Evolutionary conservation across 1,284 basidiomycete genomes (phyloP).

Genomic region (Ganoderma meredithae): DNA sequence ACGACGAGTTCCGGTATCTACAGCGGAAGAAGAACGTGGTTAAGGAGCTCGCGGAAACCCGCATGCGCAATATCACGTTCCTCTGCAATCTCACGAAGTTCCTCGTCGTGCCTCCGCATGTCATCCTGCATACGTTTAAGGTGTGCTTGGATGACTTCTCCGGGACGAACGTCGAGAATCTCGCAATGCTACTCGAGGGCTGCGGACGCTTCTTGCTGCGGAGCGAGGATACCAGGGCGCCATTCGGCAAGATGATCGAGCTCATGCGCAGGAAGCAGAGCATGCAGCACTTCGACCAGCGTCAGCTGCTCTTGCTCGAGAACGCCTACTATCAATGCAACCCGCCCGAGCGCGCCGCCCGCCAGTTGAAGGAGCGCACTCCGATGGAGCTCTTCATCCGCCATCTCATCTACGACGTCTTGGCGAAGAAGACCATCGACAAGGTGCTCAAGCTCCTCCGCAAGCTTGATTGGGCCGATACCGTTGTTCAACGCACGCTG

Average conservation of each 20-base stretch:
- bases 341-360: conserved; percentile 91
- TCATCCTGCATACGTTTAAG: conserved; percentile 96
- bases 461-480: conserved; percentile 95
- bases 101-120: conserved; percentile 88
- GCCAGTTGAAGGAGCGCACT: conserved; percentile 85
- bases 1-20: conserved; percentile 97
- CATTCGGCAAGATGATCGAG: conserved; percentile 90
- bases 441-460: conserved; percentile 92
- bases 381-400: conserved; percentile 93
- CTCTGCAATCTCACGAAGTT: conserved; percentile 96
- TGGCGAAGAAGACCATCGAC: conserved; percentile 91
- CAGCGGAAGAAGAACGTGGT: conserved; percentile 93
- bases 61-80: conserved; percentile 90
- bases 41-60: conserved; percentile 85
- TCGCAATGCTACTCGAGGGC: conserved; percentile 91
- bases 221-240: conserved; percentile 86
- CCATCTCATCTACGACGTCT: conserved; percentile 91
- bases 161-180: conserved; percentile 91
- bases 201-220: conserved; percentile 94
- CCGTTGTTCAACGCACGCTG: conserved; percentile 57
- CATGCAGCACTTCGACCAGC: conserved; percentile 90
- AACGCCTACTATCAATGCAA: conserved; percentile 99
- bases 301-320: conserved; percentile 90
- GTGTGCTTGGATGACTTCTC: conserved; percentile 96
- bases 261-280: conserved; percentile 94